phyloP scores from a whole-genome alignment of 345 rosid species.

The Brassica rapa region DNA sequence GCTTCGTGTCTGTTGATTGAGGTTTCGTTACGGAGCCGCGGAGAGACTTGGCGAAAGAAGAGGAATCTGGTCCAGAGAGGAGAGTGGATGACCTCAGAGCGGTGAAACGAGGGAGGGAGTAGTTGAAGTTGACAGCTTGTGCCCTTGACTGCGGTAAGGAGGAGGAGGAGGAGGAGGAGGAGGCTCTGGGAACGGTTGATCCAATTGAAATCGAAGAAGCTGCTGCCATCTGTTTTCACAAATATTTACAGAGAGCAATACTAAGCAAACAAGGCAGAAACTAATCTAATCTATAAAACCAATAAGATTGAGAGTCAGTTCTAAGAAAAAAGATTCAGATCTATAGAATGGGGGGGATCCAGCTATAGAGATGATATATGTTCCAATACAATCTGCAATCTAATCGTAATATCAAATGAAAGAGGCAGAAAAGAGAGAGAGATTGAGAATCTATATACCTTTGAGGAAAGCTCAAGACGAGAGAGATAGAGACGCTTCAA shows the following conservation, averaged over 20 bases:
- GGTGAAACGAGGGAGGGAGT: conserved; percentile 50
- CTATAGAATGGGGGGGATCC: neutral
- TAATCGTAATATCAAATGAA: neutral
- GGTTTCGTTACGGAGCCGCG: conserved; percentile 47
- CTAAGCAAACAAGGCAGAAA: neutral
- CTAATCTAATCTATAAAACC: neutral
- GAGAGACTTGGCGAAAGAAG: conserved; percentile 54
- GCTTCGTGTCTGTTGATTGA: conserved; percentile 38
- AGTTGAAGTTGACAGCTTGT: conserved; percentile 43
- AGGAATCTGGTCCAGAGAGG: conserved; percentile 53
- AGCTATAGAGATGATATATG: neutral
- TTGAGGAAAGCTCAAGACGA: neutral
- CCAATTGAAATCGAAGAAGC: conserved; percentile 63
- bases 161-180: conserved; percentile 30
- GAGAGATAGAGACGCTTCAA: neutral
- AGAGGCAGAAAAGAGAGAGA: neutral
- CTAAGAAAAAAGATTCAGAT: conserved; percentile 10
- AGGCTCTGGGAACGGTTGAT: conserved; percentile 52
- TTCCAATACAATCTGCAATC: neutral
- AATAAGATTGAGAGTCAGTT: neutral
- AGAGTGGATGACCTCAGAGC: conserved; percentile 68
- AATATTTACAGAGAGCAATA: neutral
- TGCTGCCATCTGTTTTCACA: conserved; percentile 54
- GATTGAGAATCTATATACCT: conserved; percentile 20
- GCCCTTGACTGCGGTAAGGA: conserved; percentile 50